A percentile compares a stretch with the other conserved stretches of the same genome.
These are phyloP conservation scores for Tetrapisispora taiwanensis DNA, from an alignment of 805 yeast genomes.

Conservation along the genomic window DNA sequence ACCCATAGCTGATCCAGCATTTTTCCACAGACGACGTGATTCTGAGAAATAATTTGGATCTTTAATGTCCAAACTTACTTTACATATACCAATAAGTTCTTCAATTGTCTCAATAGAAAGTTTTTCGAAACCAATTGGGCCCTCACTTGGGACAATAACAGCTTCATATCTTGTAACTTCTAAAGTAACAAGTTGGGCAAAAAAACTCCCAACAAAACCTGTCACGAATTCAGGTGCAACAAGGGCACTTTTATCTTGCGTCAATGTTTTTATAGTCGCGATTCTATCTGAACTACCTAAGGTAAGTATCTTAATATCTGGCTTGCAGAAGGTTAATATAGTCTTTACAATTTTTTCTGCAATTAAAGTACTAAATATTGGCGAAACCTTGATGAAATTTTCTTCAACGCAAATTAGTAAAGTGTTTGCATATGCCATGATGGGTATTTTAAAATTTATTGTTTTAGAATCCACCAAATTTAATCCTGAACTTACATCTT, in stretches of 20 bases:
- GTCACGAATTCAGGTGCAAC: slow-evolving; percentile 55
- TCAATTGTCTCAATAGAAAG: slow-evolving; percentile 27
- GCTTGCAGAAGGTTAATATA: slow-evolving; percentile 30
- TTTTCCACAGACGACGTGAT: slow-evolving; percentile 24
- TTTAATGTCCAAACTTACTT: slow-evolving; percentile 6
- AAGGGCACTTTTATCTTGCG: slow-evolving; percentile 25
- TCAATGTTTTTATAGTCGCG: slow-evolving; percentile 15
- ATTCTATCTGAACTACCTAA: slow-evolving; percentile 25
- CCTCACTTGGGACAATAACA: slow-evolving; percentile 41
- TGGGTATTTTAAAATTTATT: slow-evolving; percentile 13
- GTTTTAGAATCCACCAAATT: neutral
- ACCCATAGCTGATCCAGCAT: slow-evolving; percentile 23
- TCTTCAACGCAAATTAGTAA: slow-evolving; percentile 20
- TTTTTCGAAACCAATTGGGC: slow-evolving; percentile 51
- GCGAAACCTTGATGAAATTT: slow-evolving; percentile 28
- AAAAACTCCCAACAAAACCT: slow-evolving; percentile 42
- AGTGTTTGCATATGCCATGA: slow-evolving; percentile 12
- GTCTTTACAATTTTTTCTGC: slow-evolving; percentile 17
- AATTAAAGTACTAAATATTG: slow-evolving; percentile 26
- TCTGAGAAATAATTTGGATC: slow-evolving; percentile 13
- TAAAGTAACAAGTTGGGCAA: slow-evolving; percentile 20
- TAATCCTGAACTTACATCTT: neutral
- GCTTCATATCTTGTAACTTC: slow-evolving; percentile 9
- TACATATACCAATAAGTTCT: slow-evolving; percentile 17
- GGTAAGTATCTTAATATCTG: slow-evolving; percentile 7